Evolutionary conservation across 768 basidiomycete species (phyloP).

Genomic region (Xerocomus potaroensis): DNA sequence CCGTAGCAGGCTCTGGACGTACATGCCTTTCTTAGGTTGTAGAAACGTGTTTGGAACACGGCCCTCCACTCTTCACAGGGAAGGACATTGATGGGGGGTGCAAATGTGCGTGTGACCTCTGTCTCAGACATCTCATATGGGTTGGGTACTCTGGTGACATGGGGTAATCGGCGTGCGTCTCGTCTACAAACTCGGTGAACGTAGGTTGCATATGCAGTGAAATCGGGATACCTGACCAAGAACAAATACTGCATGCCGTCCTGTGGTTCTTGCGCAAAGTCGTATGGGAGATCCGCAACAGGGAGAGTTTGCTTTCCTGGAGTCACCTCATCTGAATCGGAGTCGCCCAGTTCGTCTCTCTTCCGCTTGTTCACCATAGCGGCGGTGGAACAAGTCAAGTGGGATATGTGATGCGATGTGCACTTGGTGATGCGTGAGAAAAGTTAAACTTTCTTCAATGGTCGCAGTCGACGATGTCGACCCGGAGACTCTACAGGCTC

Average conservation of each 20-base stretch:
- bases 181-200: constrained; percentile 45
- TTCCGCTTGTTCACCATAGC: constrained; percentile 49
- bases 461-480: constrained; percentile 56
- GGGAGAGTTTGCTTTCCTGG: constrained; percentile 73
- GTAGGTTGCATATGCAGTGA: background rate
- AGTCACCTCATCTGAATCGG: constrained; percentile 56
- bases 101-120: constrained; percentile 15
- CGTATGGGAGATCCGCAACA: constrained; percentile 71
- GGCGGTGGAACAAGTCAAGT: background rate
- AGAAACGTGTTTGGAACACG: constrained; percentile 54
- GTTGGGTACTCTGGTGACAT: constrained; percentile 59
- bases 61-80: constrained; percentile 68
- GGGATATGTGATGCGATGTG: too few species aligned
- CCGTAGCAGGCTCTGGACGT: background rate
- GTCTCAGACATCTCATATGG: constrained; percentile 52
- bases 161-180: constrained; percentile 63
- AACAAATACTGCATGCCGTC: constrained; percentile 82
- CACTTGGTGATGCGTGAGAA: constrained; percentile 18
- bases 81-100: constrained; percentile 33
- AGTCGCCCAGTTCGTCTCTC: constrained; percentile 44
- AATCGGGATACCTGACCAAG: constrained; percentile 58
- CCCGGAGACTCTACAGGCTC: constrained; percentile 69
- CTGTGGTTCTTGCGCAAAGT: constrained; percentile 59
- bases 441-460: too few species aligned
- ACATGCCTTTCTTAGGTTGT: constrained; percentile 56